Percentiles rank a stretch among this genome's conserved stretches.
phyloP scores from a whole-genome alignment of 2,329 filamentous ascomycete species.

The Macrophomina tecta region DNA sequence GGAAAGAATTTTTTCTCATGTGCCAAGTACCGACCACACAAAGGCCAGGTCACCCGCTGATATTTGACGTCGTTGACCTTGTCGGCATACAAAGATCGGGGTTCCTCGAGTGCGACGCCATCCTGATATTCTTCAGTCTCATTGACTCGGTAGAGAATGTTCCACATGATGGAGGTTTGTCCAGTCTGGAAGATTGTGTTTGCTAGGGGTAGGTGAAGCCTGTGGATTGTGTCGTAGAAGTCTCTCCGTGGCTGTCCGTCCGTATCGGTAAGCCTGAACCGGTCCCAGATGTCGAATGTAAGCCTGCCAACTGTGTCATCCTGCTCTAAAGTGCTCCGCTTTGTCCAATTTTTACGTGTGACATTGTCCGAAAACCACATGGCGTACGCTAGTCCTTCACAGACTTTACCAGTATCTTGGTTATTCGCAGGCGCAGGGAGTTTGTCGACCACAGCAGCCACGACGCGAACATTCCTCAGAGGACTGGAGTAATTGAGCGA shows the following conservation, averaged over 20 bases:
- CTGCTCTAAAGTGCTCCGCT: neutral
- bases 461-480: neutral
- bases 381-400: conserved; percentile 44
- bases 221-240: conserved; percentile 49
- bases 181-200: conserved; percentile 81
- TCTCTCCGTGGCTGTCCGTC: neutral
- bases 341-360: neutral
- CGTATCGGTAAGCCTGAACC: neutral
- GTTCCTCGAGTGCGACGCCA: neutral
- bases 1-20: neutral
- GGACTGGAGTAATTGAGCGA: neutral
- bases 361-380: conserved; percentile 3
- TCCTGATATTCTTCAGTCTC: neutral
- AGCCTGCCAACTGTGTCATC: neutral
- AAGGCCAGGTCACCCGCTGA: conserved; percentile 3
- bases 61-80: neutral
- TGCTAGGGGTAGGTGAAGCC: conserved; percentile 61
- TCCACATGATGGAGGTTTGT: conserved; percentile 42
- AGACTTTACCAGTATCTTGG: conserved; percentile 34
- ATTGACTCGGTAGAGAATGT: conserved; percentile 34
- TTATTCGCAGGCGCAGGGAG: conserved; percentile 37
- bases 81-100: neutral
- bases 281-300: conserved; percentile 2
- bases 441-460: conserved; percentile 46
- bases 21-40: neutral